Evolutionary conservation across 768 basidiomycete species (phyloP), one percentile per base, ranked within the genome.

Genomic region (Rhodotorula kratochvilovae): DNA sequence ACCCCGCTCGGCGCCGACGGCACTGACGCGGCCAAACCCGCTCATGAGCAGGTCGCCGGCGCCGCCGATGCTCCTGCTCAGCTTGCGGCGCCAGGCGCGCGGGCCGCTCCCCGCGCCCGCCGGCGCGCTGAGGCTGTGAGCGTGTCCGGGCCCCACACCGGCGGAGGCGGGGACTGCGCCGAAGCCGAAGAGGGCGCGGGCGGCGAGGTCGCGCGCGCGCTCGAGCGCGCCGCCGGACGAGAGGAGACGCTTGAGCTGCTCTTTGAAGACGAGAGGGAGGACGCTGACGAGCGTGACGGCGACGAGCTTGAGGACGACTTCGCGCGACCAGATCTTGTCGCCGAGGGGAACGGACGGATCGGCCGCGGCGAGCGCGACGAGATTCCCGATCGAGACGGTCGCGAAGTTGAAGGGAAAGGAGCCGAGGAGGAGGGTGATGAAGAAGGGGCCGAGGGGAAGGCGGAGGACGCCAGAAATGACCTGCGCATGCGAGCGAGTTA

Each of bases 351-450:
- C 58, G 29, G 68, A 63, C 7, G 74, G 67, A 61, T 70, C 76
- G 3, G 74, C 65, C 2, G 72, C 67, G 46, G 74, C 74, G 62
- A 76, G 60, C 25, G 74, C 72, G 54, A 78, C 68, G 63, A 78
- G 60, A 21, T 73, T 67, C 35, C 78, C 78, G 59, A 77, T 56
- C 36, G 74, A 74, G 58, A 74, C 74, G 39, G 78, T 79, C 27
- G 71, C 77, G 35, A 76, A 76, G 63, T 79, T 79, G 71, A 75
- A 79, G 27, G 78, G 78, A 64, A 77, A 76, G 2, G 74, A 76
- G 19, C 78, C 78, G 46, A 79, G 55, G 42, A 78, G 66, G 57
- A 79, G 72, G 23, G 78, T 79, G 42, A 63, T 48, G 63, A 78
- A 77, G 74, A 78, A 79, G 36, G 74, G 65, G 10, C 54, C 27